Evolutionary conservation across 306 rosid genomes (phyloP).

Genomic region (Cucurbita pepo): DNA sequence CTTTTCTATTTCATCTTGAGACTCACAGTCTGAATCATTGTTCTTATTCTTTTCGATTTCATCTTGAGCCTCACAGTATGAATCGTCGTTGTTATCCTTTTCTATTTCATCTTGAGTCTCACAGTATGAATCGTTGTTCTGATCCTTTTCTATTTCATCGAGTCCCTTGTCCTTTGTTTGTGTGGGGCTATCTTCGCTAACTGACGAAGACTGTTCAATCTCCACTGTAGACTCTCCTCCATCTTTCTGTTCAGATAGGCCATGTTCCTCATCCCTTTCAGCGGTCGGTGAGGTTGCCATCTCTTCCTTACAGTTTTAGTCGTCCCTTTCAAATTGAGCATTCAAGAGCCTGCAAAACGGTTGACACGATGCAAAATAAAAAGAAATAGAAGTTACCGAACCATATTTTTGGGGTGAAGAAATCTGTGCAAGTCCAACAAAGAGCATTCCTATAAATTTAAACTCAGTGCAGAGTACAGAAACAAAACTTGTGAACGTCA

Average conservation of each 20-base stretch:
- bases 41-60: constrained; percentile 4
- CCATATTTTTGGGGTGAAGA: background rate
- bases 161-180: background rate
- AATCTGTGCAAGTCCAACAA: background rate
- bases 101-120: constrained; percentile 9
- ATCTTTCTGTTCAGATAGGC: constrained; percentile 10
- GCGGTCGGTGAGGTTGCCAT: constrained; percentile 13
- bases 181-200: background rate
- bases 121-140: constrained; percentile 4
- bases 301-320: constrained; percentile 1
- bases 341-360: constrained; percentile 1
- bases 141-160: constrained; percentile 9
- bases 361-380: background rate
- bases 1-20: constrained; percentile 10
- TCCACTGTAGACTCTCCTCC: constrained; percentile 18
- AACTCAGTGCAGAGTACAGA: background rate
- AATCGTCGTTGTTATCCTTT: constrained; percentile 1
- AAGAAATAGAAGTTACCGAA: background rate
- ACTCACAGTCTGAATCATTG: constrained; percentile 4
- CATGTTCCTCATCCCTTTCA: constrained; percentile 22
- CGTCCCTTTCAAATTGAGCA: background rate
- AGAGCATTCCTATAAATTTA: background rate
- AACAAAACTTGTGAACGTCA: background rate
- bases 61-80: constrained; percentile 9
- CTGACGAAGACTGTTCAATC: background rate